These are phyloP conservation scores for Beta vulgaris DNA, from an alignment of 148 eudicot genomes.

Conservation along the genomic window DNA sequence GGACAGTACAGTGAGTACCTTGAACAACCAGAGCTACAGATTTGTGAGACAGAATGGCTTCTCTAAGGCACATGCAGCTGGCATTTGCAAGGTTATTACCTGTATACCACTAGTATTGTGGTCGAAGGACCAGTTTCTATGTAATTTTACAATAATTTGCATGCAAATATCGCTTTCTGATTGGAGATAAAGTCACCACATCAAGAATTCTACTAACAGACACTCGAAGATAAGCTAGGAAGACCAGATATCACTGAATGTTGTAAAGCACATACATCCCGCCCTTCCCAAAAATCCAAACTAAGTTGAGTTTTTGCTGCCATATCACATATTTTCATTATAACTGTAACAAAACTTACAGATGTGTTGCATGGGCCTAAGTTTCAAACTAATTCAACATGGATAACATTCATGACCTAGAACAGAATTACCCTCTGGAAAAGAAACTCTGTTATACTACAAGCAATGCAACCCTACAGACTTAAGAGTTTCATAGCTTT, in stretches of 20 bases:
- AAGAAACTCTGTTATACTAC: not conserved
- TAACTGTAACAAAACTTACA: not conserved
- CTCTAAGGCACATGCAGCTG: no score
- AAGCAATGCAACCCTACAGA: slow-evolving; percentile 12
- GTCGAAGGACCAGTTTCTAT: no score
- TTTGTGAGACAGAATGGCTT: no score
- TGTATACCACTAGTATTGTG: no score
- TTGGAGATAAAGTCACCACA: no score
- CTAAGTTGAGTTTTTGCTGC: not conserved
- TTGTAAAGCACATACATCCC: not conserved
- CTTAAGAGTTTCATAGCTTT: not conserved
- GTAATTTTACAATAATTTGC: no score
- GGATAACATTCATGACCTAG: not conserved
- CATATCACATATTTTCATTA: not conserved
- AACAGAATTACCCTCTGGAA: not conserved
- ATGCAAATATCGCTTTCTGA: no score
- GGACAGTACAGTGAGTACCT: no score
- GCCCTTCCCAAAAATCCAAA: not conserved
- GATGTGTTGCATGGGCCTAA: not conserved
- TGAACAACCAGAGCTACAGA: no score
- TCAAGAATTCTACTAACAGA: not conserved
- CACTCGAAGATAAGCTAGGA: not conserved
- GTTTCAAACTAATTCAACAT: not conserved
- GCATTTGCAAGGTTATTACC: no score
- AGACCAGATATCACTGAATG: not conserved